These are phyloP conservation scores for Leccinum truebloodii DNA, from an alignment of 768 basidiomycete genomes.

Conservation along the genomic window DNA sequence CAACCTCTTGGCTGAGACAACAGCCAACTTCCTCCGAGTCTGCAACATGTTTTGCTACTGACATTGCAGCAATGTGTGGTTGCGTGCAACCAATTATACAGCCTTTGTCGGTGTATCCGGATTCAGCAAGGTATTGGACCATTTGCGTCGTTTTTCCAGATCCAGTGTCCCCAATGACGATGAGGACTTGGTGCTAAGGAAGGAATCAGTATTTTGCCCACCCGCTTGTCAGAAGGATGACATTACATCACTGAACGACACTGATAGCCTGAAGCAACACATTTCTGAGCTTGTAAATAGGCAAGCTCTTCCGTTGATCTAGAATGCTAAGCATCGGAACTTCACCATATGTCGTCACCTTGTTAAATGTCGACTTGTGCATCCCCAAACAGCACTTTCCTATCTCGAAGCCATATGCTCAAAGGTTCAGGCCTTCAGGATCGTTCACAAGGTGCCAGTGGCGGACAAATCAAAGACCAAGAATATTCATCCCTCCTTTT, in stretches of 20 bases:
- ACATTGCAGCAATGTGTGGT: conserved; percentile 99
- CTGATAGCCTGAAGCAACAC: conserved; percentile 77
- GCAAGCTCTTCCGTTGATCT: conserved; percentile 88
- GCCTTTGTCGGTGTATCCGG: conserved; percentile 87
- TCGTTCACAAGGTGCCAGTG: too few relatives aligned
- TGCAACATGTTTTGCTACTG: conserved; percentile 96
- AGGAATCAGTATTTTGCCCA: conserved; percentile 17
- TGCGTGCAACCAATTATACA: conserved; percentile 92
- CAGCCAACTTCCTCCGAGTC: conserved; percentile 89
- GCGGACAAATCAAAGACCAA: too few relatives aligned
- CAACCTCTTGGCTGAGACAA: conserved; percentile 95
- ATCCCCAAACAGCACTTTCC: not conserved
- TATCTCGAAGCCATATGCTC: too few relatives aligned
- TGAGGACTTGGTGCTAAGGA: conserved; percentile 77
- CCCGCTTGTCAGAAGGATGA: conserved; percentile 4
- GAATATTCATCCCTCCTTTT: too few relatives aligned
- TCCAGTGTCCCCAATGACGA: conserved; percentile 98
- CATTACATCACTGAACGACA: conserved; percentile 66
- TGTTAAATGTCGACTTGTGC: conserved; percentile 78
- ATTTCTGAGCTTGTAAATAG: conserved; percentile 94
- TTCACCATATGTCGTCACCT: conserved; percentile 93
- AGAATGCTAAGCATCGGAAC: conserved; percentile 88
- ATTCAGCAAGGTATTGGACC: conserved; percentile 97
- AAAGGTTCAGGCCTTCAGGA: too few relatives aligned
- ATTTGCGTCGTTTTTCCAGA: conserved; percentile 99